A percentile compares a stretch with the other conserved stretches of the same genome.
phyloP scores from a whole-genome alignment of 2,329 filamentous ascomycete genomes.

The Diplodia sapinea region DNA sequence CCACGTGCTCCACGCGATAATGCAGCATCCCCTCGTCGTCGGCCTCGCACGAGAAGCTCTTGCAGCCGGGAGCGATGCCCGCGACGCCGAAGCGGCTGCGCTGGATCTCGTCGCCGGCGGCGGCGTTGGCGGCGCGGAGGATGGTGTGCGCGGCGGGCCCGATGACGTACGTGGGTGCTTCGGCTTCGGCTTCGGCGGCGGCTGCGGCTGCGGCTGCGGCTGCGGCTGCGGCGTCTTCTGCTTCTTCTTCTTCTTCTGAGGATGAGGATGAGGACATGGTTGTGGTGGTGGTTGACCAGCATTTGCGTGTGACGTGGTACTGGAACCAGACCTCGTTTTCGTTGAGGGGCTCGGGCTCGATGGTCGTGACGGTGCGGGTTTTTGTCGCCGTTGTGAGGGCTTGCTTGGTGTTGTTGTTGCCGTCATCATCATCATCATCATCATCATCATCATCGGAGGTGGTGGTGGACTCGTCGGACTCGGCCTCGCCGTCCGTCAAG shows the following conservation, averaged over 20 bases:
- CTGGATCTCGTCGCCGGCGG: conserved; percentile 10
- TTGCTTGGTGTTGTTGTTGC: too few species aligned
- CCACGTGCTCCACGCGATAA: background rate
- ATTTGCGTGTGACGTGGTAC: conserved; percentile 17
- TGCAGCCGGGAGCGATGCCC: background rate
- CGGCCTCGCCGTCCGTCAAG: conserved; percentile 7
- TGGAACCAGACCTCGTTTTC: conserved; percentile 15
- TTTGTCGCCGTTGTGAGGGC: background rate
- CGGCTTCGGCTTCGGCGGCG: background rate
- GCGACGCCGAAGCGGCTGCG: background rate
- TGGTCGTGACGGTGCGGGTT: background rate
- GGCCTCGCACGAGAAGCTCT: background rate
- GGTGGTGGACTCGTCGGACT: too few species aligned
- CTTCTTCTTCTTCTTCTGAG: too few species aligned
- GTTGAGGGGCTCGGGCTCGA: conserved; percentile 3
- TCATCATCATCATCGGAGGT: background rate
- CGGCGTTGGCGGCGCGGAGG: conserved; percentile 7
- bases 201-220: too few species aligned
- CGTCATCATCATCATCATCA: too few species aligned
- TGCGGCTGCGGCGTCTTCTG: too few species aligned
- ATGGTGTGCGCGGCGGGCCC: background rate
- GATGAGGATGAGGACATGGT: too few species aligned
- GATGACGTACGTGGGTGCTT: background rate
- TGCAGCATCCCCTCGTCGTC: background rate
- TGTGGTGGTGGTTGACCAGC: background rate